These are phyloP conservation scores for Cutaneotrichosporon curvatum DNA, from an alignment of 1,284 basidiomycete species.

Conservation along the genomic window DNA sequence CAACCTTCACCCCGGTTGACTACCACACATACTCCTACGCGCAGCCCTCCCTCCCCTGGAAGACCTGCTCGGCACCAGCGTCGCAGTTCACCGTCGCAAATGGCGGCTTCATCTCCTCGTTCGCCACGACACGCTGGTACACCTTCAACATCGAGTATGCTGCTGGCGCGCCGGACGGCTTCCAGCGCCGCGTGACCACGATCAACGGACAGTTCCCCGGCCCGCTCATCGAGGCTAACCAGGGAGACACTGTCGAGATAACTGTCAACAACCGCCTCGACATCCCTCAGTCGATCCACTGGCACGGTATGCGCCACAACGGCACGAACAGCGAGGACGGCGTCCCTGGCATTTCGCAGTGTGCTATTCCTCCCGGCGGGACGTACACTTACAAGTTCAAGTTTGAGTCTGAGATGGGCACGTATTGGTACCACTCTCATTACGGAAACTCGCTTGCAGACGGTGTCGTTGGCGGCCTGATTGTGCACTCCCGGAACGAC, in stretches of 20 bases:
- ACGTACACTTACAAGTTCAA: slow-evolving; percentile 50
- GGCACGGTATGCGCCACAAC: slow-evolving; percentile 35
- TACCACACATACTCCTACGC: slow-evolving; percentile 4
- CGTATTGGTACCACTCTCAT: slow-evolving; percentile 38
- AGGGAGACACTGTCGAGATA: slow-evolving; percentile 29
- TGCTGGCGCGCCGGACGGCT: slow-evolving; percentile 9
- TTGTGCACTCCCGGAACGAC: slow-evolving; percentile 26
- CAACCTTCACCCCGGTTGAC: not conserved
- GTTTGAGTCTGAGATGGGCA: slow-evolving; percentile 17
- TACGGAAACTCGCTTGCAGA: slow-evolving; percentile 31
- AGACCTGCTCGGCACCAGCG: not conserved
- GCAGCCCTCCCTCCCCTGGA: slow-evolving; percentile 9
- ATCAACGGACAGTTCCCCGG: slow-evolving; percentile 20
- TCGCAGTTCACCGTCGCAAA: slow-evolving; percentile 1
- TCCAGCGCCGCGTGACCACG: slow-evolving; percentile 9
- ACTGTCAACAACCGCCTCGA: slow-evolving; percentile 28
- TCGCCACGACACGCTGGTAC: slow-evolving; percentile 1
- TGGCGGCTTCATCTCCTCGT: not conserved
- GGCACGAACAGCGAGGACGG: slow-evolving; percentile 28
- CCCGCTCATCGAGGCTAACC: slow-evolving; percentile 32
- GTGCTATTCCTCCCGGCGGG: slow-evolving; percentile 51
- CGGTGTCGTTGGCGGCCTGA: slow-evolving; percentile 27
- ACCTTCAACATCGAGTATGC: slow-evolving; percentile 5
- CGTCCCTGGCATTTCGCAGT: slow-evolving; percentile 42
- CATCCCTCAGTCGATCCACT: slow-evolving; percentile 25